These are phyloP conservation scores for Saccharomycopsis guyanensis DNA, from an alignment of 805 yeast species.

Conservation along the genomic window DNA sequence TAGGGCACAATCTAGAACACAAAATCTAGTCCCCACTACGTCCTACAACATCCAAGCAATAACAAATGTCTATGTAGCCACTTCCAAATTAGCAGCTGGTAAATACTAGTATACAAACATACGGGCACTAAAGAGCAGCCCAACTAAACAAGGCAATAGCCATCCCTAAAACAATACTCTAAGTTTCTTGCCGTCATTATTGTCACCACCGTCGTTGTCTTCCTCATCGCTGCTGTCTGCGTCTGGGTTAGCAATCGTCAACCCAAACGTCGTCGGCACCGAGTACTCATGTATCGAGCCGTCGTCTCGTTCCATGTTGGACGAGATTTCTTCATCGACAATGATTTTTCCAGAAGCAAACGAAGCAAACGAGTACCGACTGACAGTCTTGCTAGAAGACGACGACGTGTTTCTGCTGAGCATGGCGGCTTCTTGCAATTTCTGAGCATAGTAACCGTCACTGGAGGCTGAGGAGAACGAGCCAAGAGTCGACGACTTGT, in stretches of 20 bases:
- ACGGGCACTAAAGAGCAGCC: background rate
- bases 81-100: background rate
- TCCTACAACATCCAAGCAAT: too few species aligned
- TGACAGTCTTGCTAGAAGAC: conserved; percentile 4
- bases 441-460: conserved; percentile 16
- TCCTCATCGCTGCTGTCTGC: conserved; percentile 13
- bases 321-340: conserved; percentile 17
- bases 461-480: conserved; percentile 11
- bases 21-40: too few species aligned
- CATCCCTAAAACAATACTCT: conserved; percentile 10
- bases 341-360: conserved; percentile 13
- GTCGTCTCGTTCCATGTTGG: conserved; percentile 14
- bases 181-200: conserved; percentile 2
- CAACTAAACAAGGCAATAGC: background rate
- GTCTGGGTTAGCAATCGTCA: conserved; percentile 20
- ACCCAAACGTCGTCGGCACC: conserved; percentile 11
- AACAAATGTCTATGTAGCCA: background rate
- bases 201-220: conserved; percentile 1
- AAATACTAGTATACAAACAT: background rate
- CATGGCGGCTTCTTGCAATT: conserved; percentile 6
- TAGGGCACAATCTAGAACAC: too few species aligned
- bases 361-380: conserved; percentile 19
- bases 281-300: conserved; percentile 18
- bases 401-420: conserved; percentile 16
- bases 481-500: conserved; percentile 10